phyloP scores from a whole-genome alignment of 2,329 filamentous ascomycete genomes.

The Trichoderma aggressivum region DNA sequence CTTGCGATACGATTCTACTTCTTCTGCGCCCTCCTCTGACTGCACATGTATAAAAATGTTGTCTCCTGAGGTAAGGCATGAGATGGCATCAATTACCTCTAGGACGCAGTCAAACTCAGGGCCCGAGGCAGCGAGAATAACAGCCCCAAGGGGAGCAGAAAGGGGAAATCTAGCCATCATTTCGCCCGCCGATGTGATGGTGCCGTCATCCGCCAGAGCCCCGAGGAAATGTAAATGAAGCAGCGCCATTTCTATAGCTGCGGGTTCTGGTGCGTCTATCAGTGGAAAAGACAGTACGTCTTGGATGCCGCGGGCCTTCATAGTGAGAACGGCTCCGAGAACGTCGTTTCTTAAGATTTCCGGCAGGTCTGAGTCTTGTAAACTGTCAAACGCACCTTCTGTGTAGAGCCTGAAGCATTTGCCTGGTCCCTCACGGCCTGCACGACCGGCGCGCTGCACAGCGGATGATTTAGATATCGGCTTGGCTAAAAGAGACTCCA shows the following conservation, averaged over 20 bases:
- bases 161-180: slow-evolving; percentile 83
- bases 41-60: slow-evolving; percentile 60
- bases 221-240: slow-evolving; percentile 75
- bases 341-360: slow-evolving; percentile 92
- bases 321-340: slow-evolving; percentile 78
- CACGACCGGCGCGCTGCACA: slow-evolving; percentile 85
- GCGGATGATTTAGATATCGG: slow-evolving; percentile 92
- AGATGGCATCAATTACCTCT: slow-evolving; percentile 81
- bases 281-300: slow-evolving; percentile 81
- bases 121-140: slow-evolving; percentile 74
- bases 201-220: slow-evolving; percentile 67
- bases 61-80: slow-evolving; percentile 60
- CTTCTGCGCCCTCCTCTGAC: slow-evolving; percentile 54
- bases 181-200: slow-evolving; percentile 69
- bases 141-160: slow-evolving; percentile 74
- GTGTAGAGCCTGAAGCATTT: slow-evolving; percentile 91
- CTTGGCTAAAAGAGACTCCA: slow-evolving; percentile 87
- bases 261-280: slow-evolving; percentile 73
- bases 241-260: slow-evolving; percentile 77
- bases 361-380: slow-evolving; percentile 73
- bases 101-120: slow-evolving; percentile 69
- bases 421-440: slow-evolving; percentile 85
- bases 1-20: slow-evolving; percentile 51
- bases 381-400: slow-evolving; percentile 64
- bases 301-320: slow-evolving; percentile 86